A percentile compares a stretch with the other conserved stretches of the same genome.
Evolutionary conservation across 2,329 filamentous ascomycete genomes (phyloP).

Genomic region (Dactylellina drechsleri): DNA sequence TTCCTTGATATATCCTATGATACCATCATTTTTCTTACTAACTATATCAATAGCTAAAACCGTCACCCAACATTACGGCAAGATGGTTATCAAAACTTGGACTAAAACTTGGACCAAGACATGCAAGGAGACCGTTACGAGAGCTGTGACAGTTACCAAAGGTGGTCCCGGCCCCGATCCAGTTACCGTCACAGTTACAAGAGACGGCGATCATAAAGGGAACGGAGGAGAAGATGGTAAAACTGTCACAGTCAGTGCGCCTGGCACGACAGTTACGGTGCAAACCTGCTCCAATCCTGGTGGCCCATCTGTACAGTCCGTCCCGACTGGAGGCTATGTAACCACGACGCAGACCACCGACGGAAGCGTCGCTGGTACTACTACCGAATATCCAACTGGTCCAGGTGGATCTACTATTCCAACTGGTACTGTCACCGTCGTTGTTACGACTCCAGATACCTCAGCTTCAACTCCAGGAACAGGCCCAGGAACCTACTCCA

Average conservation of each 20-base stretch:
- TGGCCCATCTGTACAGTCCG: not conserved
- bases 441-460: no score
- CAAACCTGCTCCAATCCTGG: not conserved
- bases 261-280: not conserved
- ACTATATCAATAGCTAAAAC: not conserved
- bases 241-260: constrained; percentile 13
- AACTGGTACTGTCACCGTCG: no score
- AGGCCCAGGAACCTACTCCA: not conserved
- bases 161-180: not conserved
- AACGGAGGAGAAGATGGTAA: no score
- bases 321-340: not conserved
- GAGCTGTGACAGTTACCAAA: not conserved
- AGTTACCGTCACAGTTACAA: constrained; percentile 14
- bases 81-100: constrained; percentile 6
- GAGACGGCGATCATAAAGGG: not conserved
- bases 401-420: not conserved
- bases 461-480: no score
- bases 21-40: no score
- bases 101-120: constrained; percentile 14
- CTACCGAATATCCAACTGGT: not conserved
- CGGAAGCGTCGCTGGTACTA: not conserved
- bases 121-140: not conserved
- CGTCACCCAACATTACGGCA: not conserved
- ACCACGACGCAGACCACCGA: not conserved
- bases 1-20: not conserved